phyloP scores from a whole-genome alignment of 805 yeast genomes.

The Wickerhamomyces canadensis region DNA sequence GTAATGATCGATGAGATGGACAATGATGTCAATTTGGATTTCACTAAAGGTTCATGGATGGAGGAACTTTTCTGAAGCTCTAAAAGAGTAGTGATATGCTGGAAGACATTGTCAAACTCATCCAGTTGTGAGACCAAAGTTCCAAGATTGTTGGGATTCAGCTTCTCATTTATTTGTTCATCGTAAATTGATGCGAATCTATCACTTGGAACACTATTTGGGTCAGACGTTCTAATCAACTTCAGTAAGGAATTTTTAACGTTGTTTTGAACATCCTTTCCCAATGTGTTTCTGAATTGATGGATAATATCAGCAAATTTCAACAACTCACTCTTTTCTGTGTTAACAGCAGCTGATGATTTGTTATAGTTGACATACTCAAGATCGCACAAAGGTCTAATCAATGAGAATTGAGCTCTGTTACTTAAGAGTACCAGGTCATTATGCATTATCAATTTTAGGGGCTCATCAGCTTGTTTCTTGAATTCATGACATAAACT shows the following conservation, averaged over 20 bases:
- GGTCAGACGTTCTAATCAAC: constrained; percentile 31
- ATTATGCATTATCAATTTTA: constrained; percentile 40
- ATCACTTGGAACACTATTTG: constrained; percentile 28
- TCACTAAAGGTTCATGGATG: constrained; percentile 4
- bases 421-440: constrained; percentile 30
- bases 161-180: constrained; percentile 32
- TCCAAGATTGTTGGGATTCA: constrained; percentile 34
- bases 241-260: constrained; percentile 32
- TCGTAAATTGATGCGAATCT: constrained; percentile 34
- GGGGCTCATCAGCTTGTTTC: constrained; percentile 53
- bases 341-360: constrained; percentile 12
- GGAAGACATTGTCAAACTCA: constrained; percentile 30
- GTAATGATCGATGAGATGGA: constrained; percentile 21
- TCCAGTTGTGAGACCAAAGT: constrained; percentile 36
- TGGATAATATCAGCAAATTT: constrained; percentile 29
- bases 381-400: constrained; percentile 28
- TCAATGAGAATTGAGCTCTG: constrained; percentile 27
- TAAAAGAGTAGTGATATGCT: constrained; percentile 33
- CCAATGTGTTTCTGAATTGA: constrained; percentile 36
- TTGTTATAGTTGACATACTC: constrained; percentile 30
- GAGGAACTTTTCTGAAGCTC: constrained; percentile 20
- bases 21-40: constrained; percentile 19
- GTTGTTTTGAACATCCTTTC: constrained; percentile 29
- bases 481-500: constrained; percentile 68
- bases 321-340: constrained; percentile 8